Base-by-base conservation (phyloP, 495 filamentous ascomycete species). In the Penicillium crystallinum region DNA sequence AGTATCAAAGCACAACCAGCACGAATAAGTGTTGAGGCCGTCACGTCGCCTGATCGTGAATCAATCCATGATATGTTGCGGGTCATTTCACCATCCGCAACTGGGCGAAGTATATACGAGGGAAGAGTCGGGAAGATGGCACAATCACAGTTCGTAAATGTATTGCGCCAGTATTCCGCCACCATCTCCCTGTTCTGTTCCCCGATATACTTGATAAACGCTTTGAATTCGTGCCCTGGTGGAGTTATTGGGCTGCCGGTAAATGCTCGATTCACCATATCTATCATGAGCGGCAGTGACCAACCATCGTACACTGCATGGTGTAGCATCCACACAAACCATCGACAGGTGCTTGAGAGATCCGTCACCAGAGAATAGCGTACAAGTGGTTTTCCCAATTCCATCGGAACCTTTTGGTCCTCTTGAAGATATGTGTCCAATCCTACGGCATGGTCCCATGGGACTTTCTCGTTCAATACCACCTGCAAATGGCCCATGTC, bases 1-100 rank as follows among this genome's bases (percentile, higher is more conserved):
- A 72, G 61, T 0, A 78, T 61, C 0, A 80, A 51, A 0, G 72
- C 78, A 80, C 80, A 84, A 6, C 77, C 77, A 11, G 69, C 76
- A 4, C 79, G 74, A 15, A 84, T 77, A 1, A 77, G 53, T 0
- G 77, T 79, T 6, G 81, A 70, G 10, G 76, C 57, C 0, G 78
- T 27, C 23, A 27, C 23, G 7, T 27, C 23, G 23, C 23, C 23
- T 27, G 23, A 27, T 7, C 23, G 23, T 3, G 23, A 3, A 27
- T 7, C 7, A 7, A 27, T 3, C 23, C 23, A 27, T 27, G 23
- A 7, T 3, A 27, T 27, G 3, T 83, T 41, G 68, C 67, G 40
- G 64, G 57, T 5, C 61, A 59, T 10, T 57, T 62, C 0, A 52
- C 46, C 12, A 55, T 59, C 6, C 63, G 67, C 2, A 62, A 65